Conservation (phyloP, 139 green algal species). For the Chlamydomonas urium region DNA sequence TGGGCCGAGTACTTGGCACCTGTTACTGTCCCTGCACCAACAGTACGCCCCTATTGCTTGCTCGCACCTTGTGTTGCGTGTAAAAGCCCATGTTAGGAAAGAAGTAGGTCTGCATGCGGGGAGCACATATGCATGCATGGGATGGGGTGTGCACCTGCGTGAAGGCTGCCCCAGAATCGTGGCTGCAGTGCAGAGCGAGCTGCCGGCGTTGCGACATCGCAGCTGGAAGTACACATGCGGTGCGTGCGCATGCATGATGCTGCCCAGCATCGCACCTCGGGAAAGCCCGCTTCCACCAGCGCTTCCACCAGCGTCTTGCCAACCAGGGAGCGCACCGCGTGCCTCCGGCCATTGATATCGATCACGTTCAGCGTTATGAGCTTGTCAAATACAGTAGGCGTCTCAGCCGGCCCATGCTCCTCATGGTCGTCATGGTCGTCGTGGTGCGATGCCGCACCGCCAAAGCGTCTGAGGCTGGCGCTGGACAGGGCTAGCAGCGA, state of each 20-base stretch:
- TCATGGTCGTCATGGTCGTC: constrained; percentile 21
- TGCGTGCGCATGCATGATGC: neutral
- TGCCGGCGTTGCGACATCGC: too few relatives aligned
- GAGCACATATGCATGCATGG: constrained; percentile 2
- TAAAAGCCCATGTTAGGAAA: constrained; percentile 54
- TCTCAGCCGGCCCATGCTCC: constrained; percentile 20
- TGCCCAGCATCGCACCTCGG: constrained; percentile 17
- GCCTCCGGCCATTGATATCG: constrained; percentile 44
- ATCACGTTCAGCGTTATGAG: constrained; percentile 51
- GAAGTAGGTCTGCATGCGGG: constrained; percentile 23
- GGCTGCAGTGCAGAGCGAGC: too few relatives aligned
- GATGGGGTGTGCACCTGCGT: neutral
- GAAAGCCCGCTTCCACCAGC: constrained; percentile 42
- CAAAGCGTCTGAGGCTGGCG: neutral
- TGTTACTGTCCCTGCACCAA: too few relatives aligned
- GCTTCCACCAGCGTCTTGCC: constrained; percentile 33
- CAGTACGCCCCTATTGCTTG: too few relatives aligned
- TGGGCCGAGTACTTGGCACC: too few relatives aligned
- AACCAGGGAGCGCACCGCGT: constrained; percentile 35
- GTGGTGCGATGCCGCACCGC: constrained; percentile 11
- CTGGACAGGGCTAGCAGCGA: neutral
- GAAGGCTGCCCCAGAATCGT: too few relatives aligned
- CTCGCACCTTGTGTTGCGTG: constrained; percentile 38
- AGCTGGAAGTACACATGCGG: neutral
- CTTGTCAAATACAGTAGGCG: constrained; percentile 54